A percentile compares a stretch with the other conserved stretches of the same genome.
phyloP scores from a whole-genome alignment of 1,139 yeast genomes.

The Citeromyces hawaiiensis region DNA sequence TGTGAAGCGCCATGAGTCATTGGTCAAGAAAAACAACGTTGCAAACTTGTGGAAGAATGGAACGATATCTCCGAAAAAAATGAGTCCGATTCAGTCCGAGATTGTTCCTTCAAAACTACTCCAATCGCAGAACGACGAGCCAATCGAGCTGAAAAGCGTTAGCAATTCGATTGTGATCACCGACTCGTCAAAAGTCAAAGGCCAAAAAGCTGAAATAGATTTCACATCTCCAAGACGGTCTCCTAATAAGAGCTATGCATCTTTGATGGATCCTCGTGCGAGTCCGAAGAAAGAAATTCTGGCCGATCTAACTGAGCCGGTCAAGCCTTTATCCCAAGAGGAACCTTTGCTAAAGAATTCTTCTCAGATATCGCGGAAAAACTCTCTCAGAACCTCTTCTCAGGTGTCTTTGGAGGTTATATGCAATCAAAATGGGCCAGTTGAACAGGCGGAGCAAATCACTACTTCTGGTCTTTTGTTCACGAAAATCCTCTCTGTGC shows the following conservation, averaged over 20 bases:
- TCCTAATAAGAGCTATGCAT: neutral
- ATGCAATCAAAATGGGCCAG: too few species aligned
- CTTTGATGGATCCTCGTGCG: neutral
- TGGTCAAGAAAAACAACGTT: neutral
- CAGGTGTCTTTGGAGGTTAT: neutral
- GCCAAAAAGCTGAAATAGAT: neutral
- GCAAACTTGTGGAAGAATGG: conserved; percentile 22
- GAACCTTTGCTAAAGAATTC: neutral
- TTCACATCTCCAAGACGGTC: neutral
- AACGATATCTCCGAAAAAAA: conserved; percentile 16
- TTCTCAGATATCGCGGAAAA: neutral
- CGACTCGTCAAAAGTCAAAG: neutral
- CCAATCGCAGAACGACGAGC: neutral
- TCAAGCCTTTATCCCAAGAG: neutral
- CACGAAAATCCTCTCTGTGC: conserved; percentile 47
- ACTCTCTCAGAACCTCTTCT: neutral
- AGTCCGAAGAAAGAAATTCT: neutral
- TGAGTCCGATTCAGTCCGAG: conserved; percentile 5
- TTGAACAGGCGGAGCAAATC: neutral
- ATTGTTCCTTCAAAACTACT: conserved; percentile 5
- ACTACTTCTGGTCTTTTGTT: conserved; percentile 38
- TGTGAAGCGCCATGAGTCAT: neutral
- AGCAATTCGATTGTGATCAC: neutral
- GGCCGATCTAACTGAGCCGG: neutral
- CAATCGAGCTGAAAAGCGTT: neutral